Percentiles rank a stretch among this genome's conserved stretches.
Conservation (phyloP, 2,329 filamentous ascomycete species). For the Beauveria bassiana region DNA sequence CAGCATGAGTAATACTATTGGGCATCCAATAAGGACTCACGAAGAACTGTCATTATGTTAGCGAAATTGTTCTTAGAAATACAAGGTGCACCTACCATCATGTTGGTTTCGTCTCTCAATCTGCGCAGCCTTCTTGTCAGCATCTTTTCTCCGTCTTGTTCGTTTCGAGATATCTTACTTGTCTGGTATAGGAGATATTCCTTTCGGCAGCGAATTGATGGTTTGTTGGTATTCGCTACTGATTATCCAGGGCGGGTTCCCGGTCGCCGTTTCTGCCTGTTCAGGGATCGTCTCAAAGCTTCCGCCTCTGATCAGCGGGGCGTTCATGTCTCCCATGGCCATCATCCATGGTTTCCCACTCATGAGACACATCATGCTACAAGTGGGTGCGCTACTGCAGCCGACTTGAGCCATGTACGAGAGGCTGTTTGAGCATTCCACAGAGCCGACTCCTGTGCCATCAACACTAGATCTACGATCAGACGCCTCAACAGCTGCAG, state of each 20-base stretch:
- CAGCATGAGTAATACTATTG: slow-evolving; percentile 1
- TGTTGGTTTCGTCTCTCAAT: slow-evolving; percentile 68
- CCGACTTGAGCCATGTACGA: slow-evolving; percentile 1
- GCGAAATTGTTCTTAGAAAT: not conserved
- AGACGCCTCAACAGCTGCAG: slow-evolving; percentile 2
- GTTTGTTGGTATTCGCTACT: not conserved
- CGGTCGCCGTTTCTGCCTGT: not conserved
- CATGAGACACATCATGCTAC: slow-evolving; percentile 1
- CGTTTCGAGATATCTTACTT: not conserved
- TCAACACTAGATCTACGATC: slow-evolving; percentile 4
- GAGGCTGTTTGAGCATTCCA: not conserved
- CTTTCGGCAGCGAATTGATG: not conserved
- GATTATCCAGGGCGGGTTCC: not conserved
- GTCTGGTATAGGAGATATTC: not conserved
- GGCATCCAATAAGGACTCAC: slow-evolving; percentile 24
- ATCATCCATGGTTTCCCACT: not conserved
- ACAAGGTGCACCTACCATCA: slow-evolving; percentile 41
- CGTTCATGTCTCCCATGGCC: not conserved
- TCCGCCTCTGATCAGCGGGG: not conserved
- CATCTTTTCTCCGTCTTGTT: too few relatives aligned
- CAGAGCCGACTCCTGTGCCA: not conserved
- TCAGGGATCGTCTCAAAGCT: not conserved
- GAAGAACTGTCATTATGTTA: slow-evolving; percentile 36
- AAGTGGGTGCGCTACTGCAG: slow-evolving; percentile 1
- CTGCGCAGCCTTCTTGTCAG: slow-evolving; percentile 27